Evolutionary conservation across 192 early-diverging fungal genomes (phyloP), one percentile per base, ranked within the genome.

Genomic region (Phycomyces nitens): DNA sequence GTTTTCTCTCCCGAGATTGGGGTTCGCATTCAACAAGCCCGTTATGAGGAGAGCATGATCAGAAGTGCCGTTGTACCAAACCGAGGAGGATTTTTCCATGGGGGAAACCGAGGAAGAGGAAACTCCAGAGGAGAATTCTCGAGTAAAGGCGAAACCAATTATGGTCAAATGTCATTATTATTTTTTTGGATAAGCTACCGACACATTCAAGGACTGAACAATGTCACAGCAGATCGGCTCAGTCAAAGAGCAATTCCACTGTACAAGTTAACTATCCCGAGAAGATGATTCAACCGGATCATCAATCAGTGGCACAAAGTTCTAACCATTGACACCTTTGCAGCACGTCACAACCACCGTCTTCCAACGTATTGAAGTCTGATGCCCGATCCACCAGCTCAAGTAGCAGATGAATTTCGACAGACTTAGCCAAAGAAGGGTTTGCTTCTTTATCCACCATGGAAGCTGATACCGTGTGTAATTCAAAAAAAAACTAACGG

Each of bases 361-460:
- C 41, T 52, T 10, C 1, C 0, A 0, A 2, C 24, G 1, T 69
- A 41, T 51, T 69, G 60, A 60, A 61, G 58, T 39, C 24, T 38
- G 0, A 16, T 22, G 1, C 55, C 60, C 3, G 68, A 63, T n/a
- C 60, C 68, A 23, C 3, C 38, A 58, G 53, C 68, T 0, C 0
- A 0, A 40, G 60, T 44, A n/a, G 11, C 27, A 9, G 54, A 69
- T 53, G 68, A 53, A 0, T 69, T 69, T 26, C 38, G 20, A 18
- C 68, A 69, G 38, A 21, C 2, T 41, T 69, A 60, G 68, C 43
- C 26, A 5, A 56, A 51, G 22, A 50, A 16, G n/a, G 68, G 68
- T 5, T 26, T 69, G 26, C 62, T 51, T 49, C 24, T 63, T 34
- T 27, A 51, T 16, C 53, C 60, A 23, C 59, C 68, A 34, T 69